Percentiles rank a stretch among this genome's conserved stretches.
These are phyloP conservation scores for Toxicodendron radicans DNA, from an alignment of 345 rosid species.

Conservation along the genomic window DNA sequence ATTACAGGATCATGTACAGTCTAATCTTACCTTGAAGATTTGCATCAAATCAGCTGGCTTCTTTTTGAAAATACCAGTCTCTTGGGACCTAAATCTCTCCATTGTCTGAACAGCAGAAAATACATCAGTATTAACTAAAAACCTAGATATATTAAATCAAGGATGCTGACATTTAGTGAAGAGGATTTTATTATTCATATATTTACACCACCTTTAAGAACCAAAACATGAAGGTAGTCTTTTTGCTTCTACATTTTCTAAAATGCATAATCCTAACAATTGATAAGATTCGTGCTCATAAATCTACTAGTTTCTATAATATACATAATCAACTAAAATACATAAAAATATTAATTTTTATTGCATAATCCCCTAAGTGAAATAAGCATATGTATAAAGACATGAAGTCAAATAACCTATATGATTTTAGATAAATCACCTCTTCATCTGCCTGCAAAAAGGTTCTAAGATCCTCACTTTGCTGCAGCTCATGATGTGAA, in stretches of 20 bases:
- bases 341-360: too few relatives aligned
- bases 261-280: too few relatives aligned
- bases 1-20: conserved; percentile 17
- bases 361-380: background rate
- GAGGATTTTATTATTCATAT: too few relatives aligned
- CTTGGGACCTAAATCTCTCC: conserved; percentile 90
- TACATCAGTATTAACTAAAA: conserved; percentile 17
- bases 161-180: background rate
- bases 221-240: background rate
- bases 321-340: background rate
- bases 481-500: conserved; percentile 80
- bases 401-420: background rate
- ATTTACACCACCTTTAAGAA: background rate
- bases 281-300: too few relatives aligned
- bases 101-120: conserved; percentile 60
- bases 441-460: conserved; percentile 98
- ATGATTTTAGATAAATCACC: conserved; percentile 38
- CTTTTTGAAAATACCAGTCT: conserved; percentile 79
- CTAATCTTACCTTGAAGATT: conserved; percentile 73
- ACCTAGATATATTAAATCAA: too few relatives aligned
- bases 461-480: conserved; percentile 90
- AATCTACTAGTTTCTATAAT: too few relatives aligned
- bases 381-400: background rate
- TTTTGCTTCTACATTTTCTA: background rate
- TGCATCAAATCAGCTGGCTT: conserved; percentile 94